Evolutionary conservation across 306 rosid genomes (phyloP).

Genomic region (Hippophae rhamnoides): DNA sequence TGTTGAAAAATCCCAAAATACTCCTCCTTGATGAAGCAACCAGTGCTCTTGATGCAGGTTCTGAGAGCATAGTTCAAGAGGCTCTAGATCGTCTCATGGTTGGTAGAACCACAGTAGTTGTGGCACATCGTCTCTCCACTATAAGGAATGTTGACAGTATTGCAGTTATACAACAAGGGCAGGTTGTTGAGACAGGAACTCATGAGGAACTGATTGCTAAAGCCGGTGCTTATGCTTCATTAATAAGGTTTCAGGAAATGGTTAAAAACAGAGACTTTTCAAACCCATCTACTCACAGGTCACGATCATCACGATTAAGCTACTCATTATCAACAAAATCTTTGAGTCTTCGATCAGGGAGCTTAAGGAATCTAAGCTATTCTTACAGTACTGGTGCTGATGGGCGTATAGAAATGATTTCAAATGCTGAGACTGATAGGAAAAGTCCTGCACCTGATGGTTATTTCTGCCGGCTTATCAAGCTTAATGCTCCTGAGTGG

Average conservation of each 20-base stretch:
- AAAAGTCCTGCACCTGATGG: slow-evolving; percentile 81
- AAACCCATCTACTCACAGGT: slow-evolving; percentile 76
- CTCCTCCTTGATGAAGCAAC: slow-evolving; percentile 97
- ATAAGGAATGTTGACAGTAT: slow-evolving; percentile 82
- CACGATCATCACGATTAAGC: slow-evolving; percentile 81
- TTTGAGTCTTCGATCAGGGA: slow-evolving; percentile 81
- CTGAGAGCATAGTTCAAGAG: slow-evolving; percentile 96
- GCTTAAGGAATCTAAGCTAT: slow-evolving; percentile 87
- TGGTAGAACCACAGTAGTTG: slow-evolving; percentile 88
- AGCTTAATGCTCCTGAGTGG: slow-evolving; percentile 93
- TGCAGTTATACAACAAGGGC: slow-evolving; percentile 94
- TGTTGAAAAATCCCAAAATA: slow-evolving; percentile 87
- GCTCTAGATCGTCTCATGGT: slow-evolving; percentile 94
- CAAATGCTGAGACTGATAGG: slow-evolving; percentile 85
- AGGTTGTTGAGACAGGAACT: slow-evolving; percentile 89
- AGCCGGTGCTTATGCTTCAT: slow-evolving; percentile 75
- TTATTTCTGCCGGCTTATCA: slow-evolving; percentile 69
- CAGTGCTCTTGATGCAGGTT: slow-evolving; percentile 91
- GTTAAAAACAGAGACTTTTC: slow-evolving; percentile 74
- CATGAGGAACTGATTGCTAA: slow-evolving; percentile 81
- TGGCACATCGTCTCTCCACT: slow-evolving; percentile 89
- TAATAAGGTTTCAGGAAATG: slow-evolving; percentile 91
- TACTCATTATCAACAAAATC: slow-evolving; percentile 90
- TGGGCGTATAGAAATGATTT: slow-evolving; percentile 93
- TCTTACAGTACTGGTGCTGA: slow-evolving; percentile 91